Percentiles rank a stretch among this genome's conserved stretches.
phyloP scores from a whole-genome alignment of 768 basidiomycete genomes.

The Russula dissimulans region DNA sequence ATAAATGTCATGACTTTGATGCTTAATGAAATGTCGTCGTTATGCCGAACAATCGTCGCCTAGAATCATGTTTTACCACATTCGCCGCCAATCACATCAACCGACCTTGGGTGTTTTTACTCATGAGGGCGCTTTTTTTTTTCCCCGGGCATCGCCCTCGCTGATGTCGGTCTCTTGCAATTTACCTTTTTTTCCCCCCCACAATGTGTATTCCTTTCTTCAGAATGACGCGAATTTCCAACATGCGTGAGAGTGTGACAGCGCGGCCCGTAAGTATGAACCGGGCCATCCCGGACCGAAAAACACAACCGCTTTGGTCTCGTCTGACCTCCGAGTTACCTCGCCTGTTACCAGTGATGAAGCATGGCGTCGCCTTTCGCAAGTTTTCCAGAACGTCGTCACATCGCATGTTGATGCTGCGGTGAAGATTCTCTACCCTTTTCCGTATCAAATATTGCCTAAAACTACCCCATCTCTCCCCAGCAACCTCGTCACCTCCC shows the following conservation, averaged over 20 bases:
- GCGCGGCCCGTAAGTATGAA: too few relatives aligned
- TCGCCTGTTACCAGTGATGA: slow-evolving; percentile 42
- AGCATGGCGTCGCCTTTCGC: slow-evolving; percentile 89
- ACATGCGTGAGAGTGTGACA: too few relatives aligned
- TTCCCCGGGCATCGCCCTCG: slow-evolving; percentile 3
- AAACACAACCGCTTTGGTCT: too few relatives aligned
- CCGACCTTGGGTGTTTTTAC: background rate
- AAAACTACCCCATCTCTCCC: background rate
- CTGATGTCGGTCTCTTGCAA: background rate
- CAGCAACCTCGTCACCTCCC: slow-evolving; percentile 89
- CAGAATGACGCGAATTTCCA: background rate
- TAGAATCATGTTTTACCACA: background rate
- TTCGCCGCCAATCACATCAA: background rate
- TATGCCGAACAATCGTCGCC: background rate
- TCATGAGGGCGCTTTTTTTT: slow-evolving; percentile 7
- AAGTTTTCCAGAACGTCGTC: slow-evolving; percentile 88
- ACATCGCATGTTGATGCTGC: slow-evolving; percentile 86
- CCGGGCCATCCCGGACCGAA: too few relatives aligned
- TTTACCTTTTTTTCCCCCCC: background rate
- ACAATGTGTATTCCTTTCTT: background rate
- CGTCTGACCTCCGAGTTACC: too few relatives aligned
- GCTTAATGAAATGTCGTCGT: background rate
- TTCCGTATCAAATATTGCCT: background rate
- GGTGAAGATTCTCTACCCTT: slow-evolving; percentile 39
- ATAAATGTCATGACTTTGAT: slow-evolving; percentile 8